A percentile compares a stretch with the other conserved stretches of the same genome.
Conservation (phyloP, 2,329 filamentous ascomycete genomes). For the Cercospora beticola region DNA sequence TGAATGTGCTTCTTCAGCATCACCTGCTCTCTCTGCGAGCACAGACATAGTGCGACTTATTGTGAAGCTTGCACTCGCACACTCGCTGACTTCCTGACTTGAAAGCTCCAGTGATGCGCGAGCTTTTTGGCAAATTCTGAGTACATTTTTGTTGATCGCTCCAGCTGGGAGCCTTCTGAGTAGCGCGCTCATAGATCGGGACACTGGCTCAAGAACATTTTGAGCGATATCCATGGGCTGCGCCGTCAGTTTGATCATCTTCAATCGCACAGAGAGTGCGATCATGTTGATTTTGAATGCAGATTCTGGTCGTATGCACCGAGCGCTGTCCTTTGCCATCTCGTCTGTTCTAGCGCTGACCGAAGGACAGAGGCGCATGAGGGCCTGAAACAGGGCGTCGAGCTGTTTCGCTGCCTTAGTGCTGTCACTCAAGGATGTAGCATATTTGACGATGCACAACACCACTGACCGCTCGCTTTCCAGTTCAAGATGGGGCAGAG, state of each 20-base stretch:
- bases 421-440: conserved; percentile 47
- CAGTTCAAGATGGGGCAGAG: conserved; percentile 56
- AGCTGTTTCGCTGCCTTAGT: conserved; percentile 65
- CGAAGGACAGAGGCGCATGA: conserved; percentile 67
- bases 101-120: background rate
- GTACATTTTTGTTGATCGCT: background rate
- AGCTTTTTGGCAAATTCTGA: conserved; percentile 12
- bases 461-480: conserved; percentile 58
- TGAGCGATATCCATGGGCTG: conserved; percentile 62
- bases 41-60: conserved; percentile 22
- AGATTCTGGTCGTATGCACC: conserved; percentile 57
- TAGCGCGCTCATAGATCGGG: conserved; percentile 63
- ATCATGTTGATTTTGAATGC: conserved; percentile 64
- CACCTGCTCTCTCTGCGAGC: conserved; percentile 23
- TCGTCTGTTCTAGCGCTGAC: conserved; percentile 64
- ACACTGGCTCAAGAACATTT: conserved; percentile 65
- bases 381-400: conserved; percentile 63
- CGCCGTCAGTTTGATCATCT: conserved; percentile 64
- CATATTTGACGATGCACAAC: conserved; percentile 55
- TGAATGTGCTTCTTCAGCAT: conserved; percentile 9
- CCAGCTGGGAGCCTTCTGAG: conserved; percentile 25
- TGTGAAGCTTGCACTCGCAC: conserved; percentile 3
- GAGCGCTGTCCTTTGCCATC: conserved; percentile 53
- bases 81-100: background rate
- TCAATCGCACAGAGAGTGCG: conserved; percentile 61